Base-by-base conservation (phyloP, 371 early-diverging fungal genomes). In the Rhizopus stolonifer region DNA sequence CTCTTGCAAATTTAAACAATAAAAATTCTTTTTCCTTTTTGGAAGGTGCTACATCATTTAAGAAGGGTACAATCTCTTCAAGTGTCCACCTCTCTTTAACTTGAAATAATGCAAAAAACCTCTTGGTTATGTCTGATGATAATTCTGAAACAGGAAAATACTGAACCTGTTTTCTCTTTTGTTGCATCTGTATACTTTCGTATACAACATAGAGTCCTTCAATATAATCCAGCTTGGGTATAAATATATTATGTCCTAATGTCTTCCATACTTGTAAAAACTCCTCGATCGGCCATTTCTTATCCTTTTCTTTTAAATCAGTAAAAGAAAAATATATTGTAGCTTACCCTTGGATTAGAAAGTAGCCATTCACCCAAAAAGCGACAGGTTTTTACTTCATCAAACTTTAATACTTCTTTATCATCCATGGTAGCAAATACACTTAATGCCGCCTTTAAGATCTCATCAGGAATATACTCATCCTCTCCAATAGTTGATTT, bases 51-150 rank as follows among this genome's bases (percentile, higher is more conserved):
- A 84, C 47, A 40, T 82, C 81, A 1, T 65, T 56, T 32, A 84
- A 50, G 42, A 74, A 84, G 0, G 82, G 80, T 14, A 53, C 50
- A 11, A 84, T 80, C 13, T 81, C 80, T 11, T 72, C 76, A 4
- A 63, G 56, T 6, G 68, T 64, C 84, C 84, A 84, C 15, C 71
- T 60, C 10, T 53, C 54, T 24, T 81, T 79, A 56, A 68, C 65
- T 31, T 72, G 64, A 54, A 84, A 84, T 8, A 84, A 49, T 0
- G 72, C 61, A 4, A 73, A 67, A 49, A 84, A 84, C 3, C 84
- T 68, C 13, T 67, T 60, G 0, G 77, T 70, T 2, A 81, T 74
- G n/a, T 82, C 77, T 14, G 61, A 60, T 1, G 84, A 67, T n/a
- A 84, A 52, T 22, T 74, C 74, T 3, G 52, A 42, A 1, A 69